Base-by-base conservation (phyloP, 805 yeast species). In the Starmerella davenportii region DNA sequence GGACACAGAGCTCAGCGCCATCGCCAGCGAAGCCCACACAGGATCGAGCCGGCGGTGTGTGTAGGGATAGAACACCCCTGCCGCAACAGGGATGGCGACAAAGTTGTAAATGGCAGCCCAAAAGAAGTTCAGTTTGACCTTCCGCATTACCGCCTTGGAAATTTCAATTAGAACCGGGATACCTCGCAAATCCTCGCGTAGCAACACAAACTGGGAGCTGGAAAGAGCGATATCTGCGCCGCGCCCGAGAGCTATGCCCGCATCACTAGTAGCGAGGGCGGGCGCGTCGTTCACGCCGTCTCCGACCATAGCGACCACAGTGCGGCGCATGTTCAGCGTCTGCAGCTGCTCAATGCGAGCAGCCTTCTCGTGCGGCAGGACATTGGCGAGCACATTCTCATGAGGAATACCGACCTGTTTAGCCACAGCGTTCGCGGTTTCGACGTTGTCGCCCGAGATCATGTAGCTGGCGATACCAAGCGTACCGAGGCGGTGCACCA, bases 1-100 rank as follows among this genome's bases (percentile, higher is more conserved):
- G 49, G 93, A 79, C 2, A 82, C 75, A 1, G 94, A 80, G 46
- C 94, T 80, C 50, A 82, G 65, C 1, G 94, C 93, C 96, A 90
- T 90, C 1, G 95, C 79, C 13, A 75, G 70, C 31, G 90, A 82
- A 1, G 96, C 96, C 53, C 81, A 70, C 54, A 81, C 74, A 2
- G 96, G 98, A 37, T 81, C 80, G 48, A 85, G 60, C 13, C 65
- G 51, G 38, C 77, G 69, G 36, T 81, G 64, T 28, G 79, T 76
- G 59, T 76, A 73, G 2, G 93, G 93, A 36, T 74, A 68, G 39
- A 87, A 64, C n/a, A 77, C 69, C 1, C 95, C 95, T 76, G 92
- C 87, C 0, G 96, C 95, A 48, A 87, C 68, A 2, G 96, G 98
- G 27, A 87, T 66, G 76, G 90, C 87, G 21, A 79, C 61, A 15